Conservation (phyloP, 805 yeast genomes). For the Ogataea trehaloabstinens region DNA sequence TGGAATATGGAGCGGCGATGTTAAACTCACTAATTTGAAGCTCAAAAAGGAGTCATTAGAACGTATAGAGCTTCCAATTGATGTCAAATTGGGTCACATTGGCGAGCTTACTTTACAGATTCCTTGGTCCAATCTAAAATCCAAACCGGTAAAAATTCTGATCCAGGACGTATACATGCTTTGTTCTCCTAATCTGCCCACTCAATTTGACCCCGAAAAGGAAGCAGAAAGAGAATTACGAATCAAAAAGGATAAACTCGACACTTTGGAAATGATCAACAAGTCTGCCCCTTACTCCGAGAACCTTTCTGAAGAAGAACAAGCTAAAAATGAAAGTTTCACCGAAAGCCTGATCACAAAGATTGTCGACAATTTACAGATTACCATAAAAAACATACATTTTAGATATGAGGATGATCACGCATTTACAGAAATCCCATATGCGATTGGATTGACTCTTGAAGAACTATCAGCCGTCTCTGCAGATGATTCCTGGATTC, state of each 20-base stretch:
- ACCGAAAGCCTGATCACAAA: slow-evolving; percentile 85
- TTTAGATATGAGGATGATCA: slow-evolving; percentile 83
- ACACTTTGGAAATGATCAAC: slow-evolving; percentile 63
- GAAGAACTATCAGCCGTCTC: slow-evolving; percentile 89
- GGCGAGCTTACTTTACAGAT: slow-evolving; percentile 89
- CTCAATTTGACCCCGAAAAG: slow-evolving; percentile 53
- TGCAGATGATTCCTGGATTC: slow-evolving; percentile 80
- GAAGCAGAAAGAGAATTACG: slow-evolving; percentile 60
- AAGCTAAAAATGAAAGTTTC: slow-evolving; percentile 69
- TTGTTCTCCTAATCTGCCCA: slow-evolving; percentile 68
- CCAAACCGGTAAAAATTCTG: slow-evolving; percentile 84
- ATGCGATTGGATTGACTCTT: slow-evolving; percentile 78
- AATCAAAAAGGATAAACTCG: slow-evolving; percentile 63
- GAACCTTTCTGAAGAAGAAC: slow-evolving; percentile 34
- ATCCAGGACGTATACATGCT: slow-evolving; percentile 85
- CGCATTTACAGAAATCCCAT: slow-evolving; percentile 70
- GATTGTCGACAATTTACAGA: slow-evolving; percentile 87
- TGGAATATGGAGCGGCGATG: slow-evolving; percentile 98
- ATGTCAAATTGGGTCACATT: slow-evolving; percentile 83
- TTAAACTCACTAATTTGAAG: slow-evolving; percentile 71
- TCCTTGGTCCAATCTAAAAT: slow-evolving; percentile 94
- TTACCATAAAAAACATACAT: slow-evolving; percentile 89
- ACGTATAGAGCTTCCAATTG: slow-evolving; percentile 77
- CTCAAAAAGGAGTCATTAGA: slow-evolving; percentile 89
- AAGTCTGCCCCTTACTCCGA: slow-evolving; percentile 34